Percentiles rank a stretch among this genome's conserved stretches.
Evolutionary conservation across 2,329 filamentous ascomycete genomes (phyloP).

Genomic region (Colletotrichum tamarilloi): DNA sequence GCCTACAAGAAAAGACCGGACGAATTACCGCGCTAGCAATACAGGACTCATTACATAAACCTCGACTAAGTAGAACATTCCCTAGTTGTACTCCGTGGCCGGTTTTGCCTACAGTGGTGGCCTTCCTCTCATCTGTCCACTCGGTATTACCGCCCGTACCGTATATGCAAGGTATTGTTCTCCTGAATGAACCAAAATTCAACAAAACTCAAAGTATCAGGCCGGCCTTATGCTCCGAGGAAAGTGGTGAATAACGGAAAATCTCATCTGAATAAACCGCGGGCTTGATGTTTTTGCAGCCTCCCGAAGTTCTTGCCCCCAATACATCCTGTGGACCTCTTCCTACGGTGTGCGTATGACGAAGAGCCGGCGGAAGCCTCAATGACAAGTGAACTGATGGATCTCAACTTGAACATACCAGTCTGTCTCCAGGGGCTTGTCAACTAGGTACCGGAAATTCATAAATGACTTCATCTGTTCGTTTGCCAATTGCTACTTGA

Average conservation of each 20-base stretch:
- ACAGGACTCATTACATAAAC: no score
- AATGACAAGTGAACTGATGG: slow-evolving; percentile 50
- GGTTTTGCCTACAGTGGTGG: background rate
- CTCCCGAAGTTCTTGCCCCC: slow-evolving; percentile 46
- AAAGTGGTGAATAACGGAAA: slow-evolving; percentile 55
- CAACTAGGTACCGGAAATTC: slow-evolving; percentile 42
- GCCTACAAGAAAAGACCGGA: background rate
- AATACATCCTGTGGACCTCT: slow-evolving; percentile 49
- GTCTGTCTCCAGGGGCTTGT: slow-evolving; percentile 40
- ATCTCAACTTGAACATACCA: slow-evolving; percentile 49
- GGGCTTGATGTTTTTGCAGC: slow-evolving; percentile 49
- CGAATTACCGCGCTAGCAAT: background rate
- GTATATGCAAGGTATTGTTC: background rate
- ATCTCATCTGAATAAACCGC: slow-evolving; percentile 49
- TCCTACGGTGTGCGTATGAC: slow-evolving; percentile 51
- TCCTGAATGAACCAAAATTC: background rate
- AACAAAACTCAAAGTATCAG: background rate
- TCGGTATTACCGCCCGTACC: background rate
- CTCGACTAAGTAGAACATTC: no score
- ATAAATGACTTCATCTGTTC: slow-evolving; percentile 39
- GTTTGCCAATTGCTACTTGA: background rate
- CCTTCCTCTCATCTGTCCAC: background rate
- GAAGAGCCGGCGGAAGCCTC: slow-evolving; percentile 39
- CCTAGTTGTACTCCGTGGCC: background rate
- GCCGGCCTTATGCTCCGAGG: slow-evolving; percentile 46